phyloP scores from a whole-genome alignment of 2,329 filamentous ascomycete genomes.

The Fusarium siculi region DNA sequence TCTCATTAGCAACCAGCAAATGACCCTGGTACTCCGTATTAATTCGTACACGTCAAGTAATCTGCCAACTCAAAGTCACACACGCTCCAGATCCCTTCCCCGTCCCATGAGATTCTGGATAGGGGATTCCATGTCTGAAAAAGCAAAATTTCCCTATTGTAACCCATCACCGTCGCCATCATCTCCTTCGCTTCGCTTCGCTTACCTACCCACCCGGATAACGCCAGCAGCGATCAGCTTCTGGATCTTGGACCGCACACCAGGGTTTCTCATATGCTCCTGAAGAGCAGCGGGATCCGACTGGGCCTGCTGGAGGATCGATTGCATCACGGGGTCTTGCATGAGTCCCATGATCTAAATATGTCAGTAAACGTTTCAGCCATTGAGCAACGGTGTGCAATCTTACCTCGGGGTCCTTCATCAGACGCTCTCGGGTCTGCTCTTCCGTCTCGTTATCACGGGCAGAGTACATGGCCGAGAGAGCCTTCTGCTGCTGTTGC shows the following conservation, averaged over 20 bases:
- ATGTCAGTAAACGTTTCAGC: constrained; percentile 42
- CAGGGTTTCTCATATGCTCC: constrained; percentile 96
- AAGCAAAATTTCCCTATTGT: constrained; percentile 24
- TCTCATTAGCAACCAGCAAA: constrained; percentile 45
- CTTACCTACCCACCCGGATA: constrained; percentile 75
- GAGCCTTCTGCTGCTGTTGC: constrained; percentile 91
- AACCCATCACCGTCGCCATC: constrained; percentile 9
- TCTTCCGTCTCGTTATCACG: constrained; percentile 96
- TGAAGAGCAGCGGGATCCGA: constrained; percentile 89
- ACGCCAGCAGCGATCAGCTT: constrained; percentile 94
- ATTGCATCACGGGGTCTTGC: constrained; percentile 97
- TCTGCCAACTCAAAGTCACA: constrained; percentile 36
- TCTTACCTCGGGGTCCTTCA: constrained; percentile 88
- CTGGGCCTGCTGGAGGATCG: constrained; percentile 96
- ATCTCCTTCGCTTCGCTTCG: constrained; percentile 22
- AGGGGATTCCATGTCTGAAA: constrained; percentile 24
- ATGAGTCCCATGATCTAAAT: constrained; percentile 84
- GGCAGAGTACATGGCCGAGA: constrained; percentile 88
- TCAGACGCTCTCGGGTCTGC: constrained; percentile 90
- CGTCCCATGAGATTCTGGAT: constrained; percentile 19
- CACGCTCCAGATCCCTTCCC: constrained; percentile 30
- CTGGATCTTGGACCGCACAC: constrained; percentile 88
- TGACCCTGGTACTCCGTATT: constrained; percentile 40
- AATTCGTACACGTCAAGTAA: constrained; percentile 44
- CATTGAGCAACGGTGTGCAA: background rate